Conservation (phyloP, 164 flowering plant species). For the Chimonanthus salicifolius region DNA sequence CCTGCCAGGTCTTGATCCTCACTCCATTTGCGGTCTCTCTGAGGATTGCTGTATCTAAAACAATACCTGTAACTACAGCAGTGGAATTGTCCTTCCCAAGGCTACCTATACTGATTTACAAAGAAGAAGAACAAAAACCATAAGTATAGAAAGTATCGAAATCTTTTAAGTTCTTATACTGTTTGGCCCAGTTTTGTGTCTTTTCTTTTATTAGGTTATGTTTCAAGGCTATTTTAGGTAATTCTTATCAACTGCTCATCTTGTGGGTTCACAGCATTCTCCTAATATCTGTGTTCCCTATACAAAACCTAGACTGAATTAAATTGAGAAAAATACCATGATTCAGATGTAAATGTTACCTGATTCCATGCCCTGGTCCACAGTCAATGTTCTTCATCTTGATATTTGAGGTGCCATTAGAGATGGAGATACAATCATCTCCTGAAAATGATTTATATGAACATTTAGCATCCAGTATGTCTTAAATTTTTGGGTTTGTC, state of each 20-base stretch:
- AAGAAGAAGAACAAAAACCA: neutral
- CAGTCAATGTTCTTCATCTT: slow-evolving; percentile 75
- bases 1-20: slow-evolving; percentile 99
- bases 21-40: slow-evolving; percentile 73
- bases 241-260: neutral
- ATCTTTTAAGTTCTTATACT: no score
- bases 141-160: no score
- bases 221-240: no score
- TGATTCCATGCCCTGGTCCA: slow-evolving; percentile 95
- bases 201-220: no score
- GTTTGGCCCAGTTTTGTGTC: no score
- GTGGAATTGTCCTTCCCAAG: slow-evolving; percentile 85
- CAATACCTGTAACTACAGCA: slow-evolving; percentile 61
- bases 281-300: neutral
- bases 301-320: neutral
- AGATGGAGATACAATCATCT: slow-evolving; percentile 88
- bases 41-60: slow-evolving; percentile 65
- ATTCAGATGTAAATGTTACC: slow-evolving; percentile 33
- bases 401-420: slow-evolving; percentile 68
- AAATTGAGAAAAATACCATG: neutral
- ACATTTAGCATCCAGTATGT: neutral
- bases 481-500: neutral
- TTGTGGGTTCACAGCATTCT: neutral
- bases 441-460: slow-evolving; percentile 32
- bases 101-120: slow-evolving; percentile 73